Percentiles rank a stretch among this genome's conserved stretches.
Conservation (phyloP, 148 eudicot genomes). For the Persicaria maculosa region DNA sequence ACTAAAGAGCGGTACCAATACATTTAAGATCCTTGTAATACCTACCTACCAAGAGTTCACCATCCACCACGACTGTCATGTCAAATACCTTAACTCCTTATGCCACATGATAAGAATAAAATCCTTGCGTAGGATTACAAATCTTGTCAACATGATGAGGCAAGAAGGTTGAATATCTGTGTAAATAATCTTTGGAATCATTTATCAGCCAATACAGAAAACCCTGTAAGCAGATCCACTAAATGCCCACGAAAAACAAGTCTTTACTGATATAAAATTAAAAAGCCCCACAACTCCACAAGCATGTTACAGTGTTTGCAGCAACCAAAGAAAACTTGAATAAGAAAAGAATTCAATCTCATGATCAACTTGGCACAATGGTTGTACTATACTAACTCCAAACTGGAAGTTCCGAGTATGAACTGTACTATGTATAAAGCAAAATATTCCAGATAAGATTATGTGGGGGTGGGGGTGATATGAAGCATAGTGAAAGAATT, state of each 20-base stretch:
- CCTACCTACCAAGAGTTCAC: neutral
- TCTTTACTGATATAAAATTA: neutral
- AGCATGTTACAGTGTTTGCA: neutral
- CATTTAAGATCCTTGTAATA: neutral
- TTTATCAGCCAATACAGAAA: neutral
- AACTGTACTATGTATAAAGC: neutral
- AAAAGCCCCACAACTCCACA: slow-evolving; percentile 5
- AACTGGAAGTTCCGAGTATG: neutral
- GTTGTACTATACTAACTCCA: neutral
- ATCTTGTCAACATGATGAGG: neutral
- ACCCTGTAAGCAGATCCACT: neutral
- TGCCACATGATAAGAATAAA: neutral
- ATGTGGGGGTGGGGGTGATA: neutral
- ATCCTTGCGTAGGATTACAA: neutral
- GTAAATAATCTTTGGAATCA: neutral
- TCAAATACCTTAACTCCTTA: slow-evolving; percentile 2
- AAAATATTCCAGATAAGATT: slow-evolving; percentile 12
- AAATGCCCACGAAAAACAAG: neutral
- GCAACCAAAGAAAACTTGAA: neutral
- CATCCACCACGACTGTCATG: neutral
- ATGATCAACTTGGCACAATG: neutral
- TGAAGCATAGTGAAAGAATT: neutral
- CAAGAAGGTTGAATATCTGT: neutral
- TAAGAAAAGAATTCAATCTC: slow-evolving; percentile 4
- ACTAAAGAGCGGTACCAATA: neutral